A percentile compares a stretch with the other conserved stretches of the same genome.
These are phyloP conservation scores for Coprinellus aureogranulatus DNA, from an alignment of 768 basidiomycete genomes.

Conservation along the genomic window DNA sequence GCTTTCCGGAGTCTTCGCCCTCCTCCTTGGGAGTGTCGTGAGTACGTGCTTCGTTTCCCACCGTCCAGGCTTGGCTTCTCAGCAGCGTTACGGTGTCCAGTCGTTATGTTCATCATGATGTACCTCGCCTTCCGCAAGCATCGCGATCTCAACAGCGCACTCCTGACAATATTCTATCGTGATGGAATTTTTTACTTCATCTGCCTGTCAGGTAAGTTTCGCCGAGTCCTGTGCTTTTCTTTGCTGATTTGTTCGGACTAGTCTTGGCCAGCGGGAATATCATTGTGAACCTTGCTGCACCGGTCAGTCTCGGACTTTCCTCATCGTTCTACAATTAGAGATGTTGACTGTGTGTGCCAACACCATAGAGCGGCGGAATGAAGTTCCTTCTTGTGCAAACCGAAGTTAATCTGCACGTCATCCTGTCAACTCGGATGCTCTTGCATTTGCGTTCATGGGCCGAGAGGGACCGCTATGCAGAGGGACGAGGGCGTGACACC, in stretches of 20 bases:
- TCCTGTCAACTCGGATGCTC: conserved; percentile 1
- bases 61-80: too few relatives aligned
- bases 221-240: too few relatives aligned
- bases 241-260: neutral
- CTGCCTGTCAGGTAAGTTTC: neutral
- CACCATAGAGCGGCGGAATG: neutral
- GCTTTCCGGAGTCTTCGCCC: neutral
- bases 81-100: too few relatives aligned
- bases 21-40: neutral
- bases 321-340: neutral
- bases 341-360: too few relatives aligned
- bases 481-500: too few relatives aligned
- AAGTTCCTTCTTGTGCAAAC: neutral
- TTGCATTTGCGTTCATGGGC: neutral
- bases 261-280: neutral
- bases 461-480: neutral
- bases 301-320: neutral
- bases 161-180: neutral
- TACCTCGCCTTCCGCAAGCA: conserved; percentile 1
- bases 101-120: conserved; percentile 4
- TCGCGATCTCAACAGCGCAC: neutral
- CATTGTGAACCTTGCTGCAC: neutral
- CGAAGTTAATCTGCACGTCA: neutral
- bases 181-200: neutral
- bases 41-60: neutral